A percentile compares a stretch with the other conserved stretches of the same genome.
These are phyloP conservation scores for Vitis vinifera DNA, from an alignment of 164 flowering plant species.

Conservation along the genomic window ASM3070453v1 NC_081821.1:8409001-8409500, in stretches of 20 bases:
- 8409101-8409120: constrained; percentile 16
- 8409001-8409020: too few species aligned
- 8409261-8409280: constrained; percentile 54
- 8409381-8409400: too few species aligned
- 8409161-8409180: constrained; percentile 20
- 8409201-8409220: constrained; percentile 81
- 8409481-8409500: too few species aligned
- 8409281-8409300: constrained; percentile 77
- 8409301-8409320: constrained; percentile 69
- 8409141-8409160: constrained; percentile 16
- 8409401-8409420: too few species aligned
- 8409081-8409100: background rate
- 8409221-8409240: constrained; percentile 89
- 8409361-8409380: constrained; percentile 50
- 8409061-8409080: too few species aligned
- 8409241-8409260: constrained; percentile 76
- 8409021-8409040: too few species aligned
- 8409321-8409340: constrained; percentile 79
- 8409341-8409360: constrained; percentile 65
- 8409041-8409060: too few species aligned
- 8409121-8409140: constrained; percentile 8
- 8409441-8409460: too few species aligned
- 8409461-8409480: too few species aligned
- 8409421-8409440: too few species aligned
- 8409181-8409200: constrained; percentile 65